Conservation (phyloP, 805 yeast genomes). For the Kuraishia cidri region DNA sequence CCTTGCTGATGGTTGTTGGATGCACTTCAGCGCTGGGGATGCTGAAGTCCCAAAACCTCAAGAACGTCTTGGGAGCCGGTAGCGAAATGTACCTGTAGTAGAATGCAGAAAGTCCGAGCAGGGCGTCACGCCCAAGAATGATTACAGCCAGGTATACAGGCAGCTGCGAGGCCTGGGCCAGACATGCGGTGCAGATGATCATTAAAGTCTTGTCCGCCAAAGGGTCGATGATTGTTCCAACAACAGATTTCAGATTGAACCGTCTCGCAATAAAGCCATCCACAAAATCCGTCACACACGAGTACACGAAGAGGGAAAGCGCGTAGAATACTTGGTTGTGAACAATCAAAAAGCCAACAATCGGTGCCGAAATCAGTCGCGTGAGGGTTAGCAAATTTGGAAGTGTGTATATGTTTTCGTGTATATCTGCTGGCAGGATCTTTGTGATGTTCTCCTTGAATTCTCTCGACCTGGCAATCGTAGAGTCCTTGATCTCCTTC, state of each 20-base stretch:
- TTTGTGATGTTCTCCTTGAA: conserved; percentile 19
- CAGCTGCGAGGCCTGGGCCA: conserved; percentile 59
- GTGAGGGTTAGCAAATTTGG: conserved; percentile 84
- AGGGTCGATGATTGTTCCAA: conserved; percentile 92
- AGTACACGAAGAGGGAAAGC: conserved; percentile 65
- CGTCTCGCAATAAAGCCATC: conserved; percentile 90
- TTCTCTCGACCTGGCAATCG: conserved; percentile 11
- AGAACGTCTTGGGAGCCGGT: conserved; percentile 67
- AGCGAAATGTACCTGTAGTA: conserved; percentile 65
- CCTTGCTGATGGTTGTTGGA: conserved; percentile 80
- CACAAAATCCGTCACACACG: conserved; percentile 83
- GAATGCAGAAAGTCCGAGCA: conserved; percentile 64
- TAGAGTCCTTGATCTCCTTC: conserved; percentile 8
- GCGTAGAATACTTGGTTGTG: conserved; percentile 58
- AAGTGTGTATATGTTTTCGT: conserved; percentile 64
- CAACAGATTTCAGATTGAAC: conserved; percentile 65
- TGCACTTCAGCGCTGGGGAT: conserved; percentile 79
- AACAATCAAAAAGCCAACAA: conserved; percentile 72
- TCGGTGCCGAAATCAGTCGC: conserved; percentile 75
- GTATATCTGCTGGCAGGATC: conserved; percentile 22
- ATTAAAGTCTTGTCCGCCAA: conserved; percentile 89
- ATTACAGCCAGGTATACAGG: conserved; percentile 61
- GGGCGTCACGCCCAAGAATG: conserved; percentile 78
- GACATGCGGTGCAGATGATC: conserved; percentile 75
- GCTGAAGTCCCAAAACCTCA: conserved; percentile 69